Evolutionary conservation across 192 early-diverging fungal genomes (phyloP).

Genomic region (Backusella liffmaniae): DNA sequence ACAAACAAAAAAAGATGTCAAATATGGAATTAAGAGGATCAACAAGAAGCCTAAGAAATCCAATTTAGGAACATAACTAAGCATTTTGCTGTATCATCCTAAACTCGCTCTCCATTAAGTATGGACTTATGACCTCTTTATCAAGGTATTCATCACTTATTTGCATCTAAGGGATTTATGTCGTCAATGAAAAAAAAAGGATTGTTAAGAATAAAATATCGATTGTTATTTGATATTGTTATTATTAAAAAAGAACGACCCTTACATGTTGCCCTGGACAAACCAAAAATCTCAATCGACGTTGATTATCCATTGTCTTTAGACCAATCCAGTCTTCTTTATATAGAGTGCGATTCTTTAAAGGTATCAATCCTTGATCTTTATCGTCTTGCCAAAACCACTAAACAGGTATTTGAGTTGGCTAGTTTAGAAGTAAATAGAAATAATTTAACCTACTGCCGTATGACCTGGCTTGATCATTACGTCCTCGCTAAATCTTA

Average conservation of each 20-base stretch:
- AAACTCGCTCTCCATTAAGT: constrained; percentile 24
- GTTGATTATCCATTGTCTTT: constrained; percentile 47
- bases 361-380: constrained; percentile 44
- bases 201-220: neutral
- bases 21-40: constrained; percentile 2
- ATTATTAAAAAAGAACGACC: neutral
- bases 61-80: neutral
- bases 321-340: constrained; percentile 72
- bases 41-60: neutral
- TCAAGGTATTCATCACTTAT: constrained; percentile 40
- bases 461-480: constrained; percentile 70
- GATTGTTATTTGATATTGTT: neutral
- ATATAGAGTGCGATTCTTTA: constrained; percentile 62
- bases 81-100: neutral
- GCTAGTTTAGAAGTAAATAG: neutral
- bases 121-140: constrained; percentile 39
- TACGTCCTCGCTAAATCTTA: constrained; percentile 75
- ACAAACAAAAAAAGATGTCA: constrained; percentile 7
- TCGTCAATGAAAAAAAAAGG: neutral
- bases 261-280: constrained; percentile 57
- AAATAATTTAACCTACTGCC: constrained; percentile 40
- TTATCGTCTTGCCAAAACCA: constrained; percentile 74
- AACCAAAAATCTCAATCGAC: constrained; percentile 44
- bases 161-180: constrained; percentile 38
- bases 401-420: constrained; percentile 20